These are phyloP conservation scores for Sordariomycetes sp. DNA, from an alignment of 2,329 filamentous ascomycete species.

Conservation along the genomic window DNA sequence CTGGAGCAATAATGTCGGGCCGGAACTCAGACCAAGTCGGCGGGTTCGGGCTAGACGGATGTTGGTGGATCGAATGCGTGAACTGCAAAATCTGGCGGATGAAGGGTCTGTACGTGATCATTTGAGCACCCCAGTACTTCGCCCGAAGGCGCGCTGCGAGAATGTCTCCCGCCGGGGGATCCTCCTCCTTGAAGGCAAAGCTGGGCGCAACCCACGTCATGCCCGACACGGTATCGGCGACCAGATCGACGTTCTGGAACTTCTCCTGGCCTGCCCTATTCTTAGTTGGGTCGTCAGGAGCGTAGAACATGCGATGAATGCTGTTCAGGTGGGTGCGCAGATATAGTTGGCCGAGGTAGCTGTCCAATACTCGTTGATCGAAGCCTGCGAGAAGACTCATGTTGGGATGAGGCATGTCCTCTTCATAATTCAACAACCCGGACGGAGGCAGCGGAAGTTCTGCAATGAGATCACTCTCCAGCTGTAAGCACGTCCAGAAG, in stretches of 20 bases:
- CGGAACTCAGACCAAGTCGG: constrained; percentile 23
- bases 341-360: constrained; percentile 55
- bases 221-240: constrained; percentile 30
- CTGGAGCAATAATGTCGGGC: constrained; percentile 24
- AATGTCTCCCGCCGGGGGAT: constrained; percentile 66
- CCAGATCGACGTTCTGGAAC: constrained; percentile 35
- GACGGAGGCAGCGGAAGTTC: constrained; percentile 63
- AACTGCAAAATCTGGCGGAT: constrained; percentile 46
- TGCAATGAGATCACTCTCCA: constrained; percentile 90
- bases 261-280: constrained; percentile 21
- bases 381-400: constrained; percentile 33
- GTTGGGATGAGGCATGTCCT: constrained; percentile 59
- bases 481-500: constrained; percentile 89
- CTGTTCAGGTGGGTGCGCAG: constrained; percentile 56
- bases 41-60: constrained; percentile 22
- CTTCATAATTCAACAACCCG: constrained; percentile 50
- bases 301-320: constrained; percentile 49
- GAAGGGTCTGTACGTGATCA: constrained; percentile 82
- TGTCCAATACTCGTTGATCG: constrained; percentile 39
- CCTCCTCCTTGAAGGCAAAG: constrained; percentile 53
- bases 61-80: constrained; percentile 9
- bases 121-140: constrained; percentile 89
- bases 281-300: constrained; percentile 27
- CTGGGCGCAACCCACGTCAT: constrained; percentile 37
- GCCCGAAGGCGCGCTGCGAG: constrained; percentile 76